phyloP scores from a whole-genome alignment of 2,329 filamentous ascomycete species.

The Aspergillus amoenus region DNA sequence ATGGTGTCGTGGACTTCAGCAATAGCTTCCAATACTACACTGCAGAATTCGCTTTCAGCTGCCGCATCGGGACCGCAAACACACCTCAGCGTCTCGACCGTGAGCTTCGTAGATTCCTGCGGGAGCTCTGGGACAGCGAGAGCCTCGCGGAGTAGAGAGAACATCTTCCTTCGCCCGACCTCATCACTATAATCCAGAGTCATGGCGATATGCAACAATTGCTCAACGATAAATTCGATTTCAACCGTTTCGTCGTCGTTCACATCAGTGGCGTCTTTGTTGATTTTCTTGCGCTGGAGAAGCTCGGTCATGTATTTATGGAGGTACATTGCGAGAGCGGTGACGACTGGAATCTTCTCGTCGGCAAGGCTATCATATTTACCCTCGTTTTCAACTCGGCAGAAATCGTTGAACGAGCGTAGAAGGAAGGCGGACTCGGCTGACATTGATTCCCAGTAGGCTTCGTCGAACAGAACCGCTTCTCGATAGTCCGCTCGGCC shows the following conservation, averaged over 20 bases:
- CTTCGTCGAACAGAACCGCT: constrained; percentile 44
- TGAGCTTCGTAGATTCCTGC: constrained; percentile 87
- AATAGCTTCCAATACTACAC: constrained; percentile 78
- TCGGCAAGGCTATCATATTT: constrained; percentile 76
- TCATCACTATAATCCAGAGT: constrained; percentile 98
- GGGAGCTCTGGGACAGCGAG: constrained; percentile 84
- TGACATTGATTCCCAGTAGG: constrained; percentile 50
- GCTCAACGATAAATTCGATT: constrained; percentile 93
- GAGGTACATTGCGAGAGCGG: constrained; percentile 81
- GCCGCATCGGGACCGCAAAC: constrained; percentile 67
- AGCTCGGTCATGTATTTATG: constrained; percentile 70
- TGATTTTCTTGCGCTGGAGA: constrained; percentile 39
- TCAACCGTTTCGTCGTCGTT: constrained; percentile 80
- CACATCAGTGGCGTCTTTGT: constrained; percentile 57
- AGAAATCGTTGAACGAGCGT: constrained; percentile 92
- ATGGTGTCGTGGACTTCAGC: constrained; percentile 97
- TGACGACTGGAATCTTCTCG: constrained; percentile 94
- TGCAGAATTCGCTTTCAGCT: constrained; percentile 51
- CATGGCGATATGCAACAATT: constrained; percentile 86
- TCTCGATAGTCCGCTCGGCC: constrained; percentile 66
- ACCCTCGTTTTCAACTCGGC: constrained; percentile 69
- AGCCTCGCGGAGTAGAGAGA: constrained; percentile 79
- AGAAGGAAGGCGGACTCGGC: constrained; percentile 88
- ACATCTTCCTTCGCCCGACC: constrained; percentile 93
- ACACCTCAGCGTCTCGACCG: constrained; percentile 75